Base-by-base conservation (phyloP, 306 rosid genomes). In the Lathyrus aphaca region DNA sequence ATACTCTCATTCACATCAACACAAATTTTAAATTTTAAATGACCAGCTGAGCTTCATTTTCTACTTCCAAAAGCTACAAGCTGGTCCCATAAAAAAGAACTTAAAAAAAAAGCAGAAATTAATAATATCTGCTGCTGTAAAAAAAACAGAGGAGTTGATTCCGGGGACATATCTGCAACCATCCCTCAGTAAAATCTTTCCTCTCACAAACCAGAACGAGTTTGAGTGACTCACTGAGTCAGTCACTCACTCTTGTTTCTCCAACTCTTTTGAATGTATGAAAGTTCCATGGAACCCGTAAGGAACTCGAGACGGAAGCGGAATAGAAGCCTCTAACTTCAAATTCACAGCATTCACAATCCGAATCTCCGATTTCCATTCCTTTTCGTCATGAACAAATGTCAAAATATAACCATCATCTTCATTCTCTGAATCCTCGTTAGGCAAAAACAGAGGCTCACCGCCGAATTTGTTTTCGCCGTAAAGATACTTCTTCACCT, bases 251-350 rank as follows among this genome's bases (percentile, higher is more conserved):
- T 79, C 90, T 67, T 94, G 99, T 46, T 75, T 87, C 79, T 45
- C 66, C 56, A 94, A 64, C 54, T 89, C 92, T 54, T 84, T 72
- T 1, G 91, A 73, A 23, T 80, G 79, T 64, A 91, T 87, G 78
- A 94, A 94, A 10, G 97, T 94, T 14, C 99, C 99, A 68, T 94
- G 99, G 45, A 94, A 94, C 8, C 99, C 99, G 60, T 91, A 94
- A 0, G 99, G 99, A 55, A 94, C 99, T 14, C 99, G 65, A 0
- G 96, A 91, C 0, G 99, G 97, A 16, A 94, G 92, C 70, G 87
- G 46, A n/a, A 94, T 76, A 1, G 85, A 32, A 35, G 99, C 97
- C 25, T 94, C 95, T 0, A 94, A 63, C 80, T 86, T 81, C 88
- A 94, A 46, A 66, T n/a, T 82, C 71, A 68, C 57, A 42, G 99